These are phyloP conservation scores for Diaporthe aspalathi DNA, from an alignment of 2,329 filamentous ascomycete genomes.

Conservation along the genomic window DNA sequence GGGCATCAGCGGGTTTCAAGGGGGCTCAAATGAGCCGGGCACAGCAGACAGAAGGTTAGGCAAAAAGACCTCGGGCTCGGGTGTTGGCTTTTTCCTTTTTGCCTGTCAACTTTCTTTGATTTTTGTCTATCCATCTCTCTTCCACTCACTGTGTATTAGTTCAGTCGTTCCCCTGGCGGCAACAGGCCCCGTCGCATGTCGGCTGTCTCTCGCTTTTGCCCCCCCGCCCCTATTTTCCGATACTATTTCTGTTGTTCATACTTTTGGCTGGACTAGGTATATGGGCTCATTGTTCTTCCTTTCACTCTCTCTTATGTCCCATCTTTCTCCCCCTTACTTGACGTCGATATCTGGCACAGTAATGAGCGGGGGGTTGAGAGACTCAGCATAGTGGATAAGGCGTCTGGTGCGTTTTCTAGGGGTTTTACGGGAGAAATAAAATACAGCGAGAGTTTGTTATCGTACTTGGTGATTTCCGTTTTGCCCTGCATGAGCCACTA, in stretches of 20 bases:
- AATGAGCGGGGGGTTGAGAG: constrained; percentile 22
- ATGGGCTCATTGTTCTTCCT: not conserved
- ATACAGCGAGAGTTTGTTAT: constrained; percentile 2
- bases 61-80: constrained; percentile 7
- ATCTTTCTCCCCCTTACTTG: not conserved
- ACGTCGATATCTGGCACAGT: constrained; percentile 21
- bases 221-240: not conserved
- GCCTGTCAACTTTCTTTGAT: not conserved
- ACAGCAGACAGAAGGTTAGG: constrained; percentile 6
- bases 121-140: not conserved
- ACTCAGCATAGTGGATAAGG: constrained; percentile 23
- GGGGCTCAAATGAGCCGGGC: constrained; percentile 6
- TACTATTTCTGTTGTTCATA: constrained; percentile 26
- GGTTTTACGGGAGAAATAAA: constrained; percentile 1
- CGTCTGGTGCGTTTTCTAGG: not conserved
- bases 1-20: constrained; percentile 4
- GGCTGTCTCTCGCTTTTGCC: constrained; percentile 13
- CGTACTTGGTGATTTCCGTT: not conserved
- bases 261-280: constrained; percentile 25
- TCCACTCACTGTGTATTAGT: constrained; percentile 11
- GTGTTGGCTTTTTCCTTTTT: not conserved
- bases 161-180: constrained; percentile 1
- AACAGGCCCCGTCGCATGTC: not conserved
- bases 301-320: not conserved
- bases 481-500: not conserved